A percentile compares a stretch with the other conserved stretches of the same genome.
phyloP scores from a whole-genome alignment of 306 rosid genomes.

The Quercus dentata region DNA sequence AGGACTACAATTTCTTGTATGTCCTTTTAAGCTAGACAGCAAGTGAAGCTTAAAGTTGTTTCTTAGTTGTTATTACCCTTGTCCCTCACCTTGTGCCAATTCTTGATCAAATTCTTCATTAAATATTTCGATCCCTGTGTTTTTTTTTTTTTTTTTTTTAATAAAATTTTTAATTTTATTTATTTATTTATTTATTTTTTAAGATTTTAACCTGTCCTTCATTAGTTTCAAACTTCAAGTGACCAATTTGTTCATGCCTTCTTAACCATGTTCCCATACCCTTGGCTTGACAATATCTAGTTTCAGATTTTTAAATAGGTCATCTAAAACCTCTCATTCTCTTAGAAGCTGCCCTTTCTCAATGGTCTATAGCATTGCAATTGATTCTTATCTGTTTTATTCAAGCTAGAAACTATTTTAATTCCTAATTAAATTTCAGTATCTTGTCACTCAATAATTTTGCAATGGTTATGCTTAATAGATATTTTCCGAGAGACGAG shows the following conservation, averaged over 20 bases:
- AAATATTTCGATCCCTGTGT: background rate
- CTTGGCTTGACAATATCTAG: background rate
- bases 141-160: too few species aligned
- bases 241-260: background rate
- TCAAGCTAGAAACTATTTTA: background rate
- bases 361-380: background rate
- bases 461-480: slow-evolving; percentile 30
- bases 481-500: slow-evolving; percentile 95
- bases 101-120: background rate
- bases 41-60: background rate
- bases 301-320: slow-evolving; percentile 12
- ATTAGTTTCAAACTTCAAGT: background rate
- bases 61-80: background rate
- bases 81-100: background rate
- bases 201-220: background rate
- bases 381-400: slow-evolving; percentile 7
- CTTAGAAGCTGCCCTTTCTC: background rate
- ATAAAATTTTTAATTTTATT: too few species aligned
- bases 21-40: background rate
- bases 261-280: background rate
- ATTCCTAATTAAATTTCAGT: slow-evolving; percentile 4
- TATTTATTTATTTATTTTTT: too few species aligned
- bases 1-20: background rate
- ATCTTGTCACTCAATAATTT: background rate
- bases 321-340: slow-evolving; percentile 11